Conservation (phyloP, 768 basidiomycete genomes). For the Trametopsis cervina region DNA sequence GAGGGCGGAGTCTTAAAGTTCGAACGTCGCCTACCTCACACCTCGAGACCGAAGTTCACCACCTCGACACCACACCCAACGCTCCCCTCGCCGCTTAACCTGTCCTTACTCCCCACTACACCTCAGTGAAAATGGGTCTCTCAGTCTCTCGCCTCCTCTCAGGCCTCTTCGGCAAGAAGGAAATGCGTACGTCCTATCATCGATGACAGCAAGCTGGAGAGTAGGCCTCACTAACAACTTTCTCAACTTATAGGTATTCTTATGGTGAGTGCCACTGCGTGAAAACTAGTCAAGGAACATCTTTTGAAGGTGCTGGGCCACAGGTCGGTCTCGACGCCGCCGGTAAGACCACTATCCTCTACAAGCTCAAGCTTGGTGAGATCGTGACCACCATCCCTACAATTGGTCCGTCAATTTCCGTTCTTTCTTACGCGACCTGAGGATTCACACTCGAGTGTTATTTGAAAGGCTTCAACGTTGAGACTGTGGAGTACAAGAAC, state of each 20-base stretch:
- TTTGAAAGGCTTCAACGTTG: conserved; percentile 91
- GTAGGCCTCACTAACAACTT: conserved; percentile 16
- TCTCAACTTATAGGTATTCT: conserved; percentile 70
- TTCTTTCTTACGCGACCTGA: conserved; percentile 7
- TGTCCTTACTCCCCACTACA: conserved; percentile 13
- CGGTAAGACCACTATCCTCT: conserved; percentile 97
- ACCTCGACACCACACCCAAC: conserved; percentile 13
- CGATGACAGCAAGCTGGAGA: conserved; percentile 18
- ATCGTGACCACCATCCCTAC: conserved; percentile 99
- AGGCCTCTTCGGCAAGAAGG: conserved; percentile 94
- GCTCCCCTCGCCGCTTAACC: conserved; percentile 12
- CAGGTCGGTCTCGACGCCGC: conserved; percentile 99
- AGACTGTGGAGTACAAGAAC: conserved; percentile 99
- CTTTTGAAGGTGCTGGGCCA: not conserved
- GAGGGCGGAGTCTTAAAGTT: conserved; percentile 14
- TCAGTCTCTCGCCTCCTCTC: conserved; percentile 69
- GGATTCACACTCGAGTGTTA: conserved; percentile 14
- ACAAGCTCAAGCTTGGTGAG: conserved; percentile 99
- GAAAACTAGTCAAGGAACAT: conserved; percentile 2
- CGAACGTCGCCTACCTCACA: conserved; percentile 15
- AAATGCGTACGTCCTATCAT: conserved; percentile 80
- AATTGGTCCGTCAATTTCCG: conserved; percentile 64
- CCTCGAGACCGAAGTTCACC: conserved; percentile 6
- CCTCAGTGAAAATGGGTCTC: conserved; percentile 60
- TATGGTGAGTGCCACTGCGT: conserved; percentile 52